Evolutionary conservation across 306 rosid species (phyloP), one percentile per base, ranked within the genome.

Genomic region (Fragaria iinumae): DNA sequence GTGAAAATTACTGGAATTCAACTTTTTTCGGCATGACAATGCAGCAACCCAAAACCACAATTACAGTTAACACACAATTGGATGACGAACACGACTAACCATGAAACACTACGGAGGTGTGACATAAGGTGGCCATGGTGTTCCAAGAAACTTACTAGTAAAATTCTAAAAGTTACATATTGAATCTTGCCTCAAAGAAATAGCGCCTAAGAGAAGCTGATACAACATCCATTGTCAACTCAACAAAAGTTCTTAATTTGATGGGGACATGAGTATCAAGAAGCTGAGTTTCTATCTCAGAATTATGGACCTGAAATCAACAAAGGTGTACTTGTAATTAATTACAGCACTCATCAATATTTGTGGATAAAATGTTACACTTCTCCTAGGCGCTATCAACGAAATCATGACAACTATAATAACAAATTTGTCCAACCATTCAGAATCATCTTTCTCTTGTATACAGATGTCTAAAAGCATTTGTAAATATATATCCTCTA

Each of bases 171-270:
- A 59, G 77, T 67, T 63, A 81, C 83, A 69, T 80, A 73, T 71
- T 79, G 83, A 73, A 80, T 86, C 96, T 90, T 90, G 89, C 98
- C 98, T 95, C 98, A 78, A 95, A 90, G 86, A 95, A 90, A 67
- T 92, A 92, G 67, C 92, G 98, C 34, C 98, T 87, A 50, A 97
- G 97, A 32, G 98, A 89, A 79, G 98, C 96, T 44, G 98, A 95
- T 65, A 91, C 91, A 60, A 95, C 84, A 84, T 95, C 97, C 97
- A 90, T 95, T 16, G 95, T 84, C 84, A 86, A 57, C 76, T 86
- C 91, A 68, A 95, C 93, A 74, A 90, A 95, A 74, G 75, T 83
- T 84, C 83, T 95, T 65, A 95, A 84, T 60, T 86, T 89, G 75
- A 92, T 65, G 43, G 93, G 96, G 39, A 76, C 62, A 76, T 65